Evolutionary conservation across 768 basidiomycete species (phyloP).

Genomic region (Gymnopilus dilepis): DNA sequence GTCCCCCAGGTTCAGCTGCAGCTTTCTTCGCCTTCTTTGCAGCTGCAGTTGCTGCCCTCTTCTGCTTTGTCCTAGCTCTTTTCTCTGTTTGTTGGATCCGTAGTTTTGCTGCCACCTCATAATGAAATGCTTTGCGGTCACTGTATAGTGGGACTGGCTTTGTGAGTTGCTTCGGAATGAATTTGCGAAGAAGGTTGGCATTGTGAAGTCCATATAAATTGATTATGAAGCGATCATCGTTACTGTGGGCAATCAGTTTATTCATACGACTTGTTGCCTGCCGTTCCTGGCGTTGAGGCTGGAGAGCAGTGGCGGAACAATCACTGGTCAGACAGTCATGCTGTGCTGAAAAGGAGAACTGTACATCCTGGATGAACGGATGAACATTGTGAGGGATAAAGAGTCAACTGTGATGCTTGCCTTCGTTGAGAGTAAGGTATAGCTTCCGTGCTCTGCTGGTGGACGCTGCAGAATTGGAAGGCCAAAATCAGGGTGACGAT

Average conservation of each 20-base stretch:
- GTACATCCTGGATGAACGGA: conserved; percentile 12
- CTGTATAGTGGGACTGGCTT: background rate
- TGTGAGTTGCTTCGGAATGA: background rate
- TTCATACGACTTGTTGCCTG: conserved; percentile 2
- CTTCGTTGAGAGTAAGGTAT: background rate
- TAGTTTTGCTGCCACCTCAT: background rate
- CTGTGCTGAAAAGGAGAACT: conserved; percentile 11
- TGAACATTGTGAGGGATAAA: no score
- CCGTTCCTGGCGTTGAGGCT: conserved; percentile 7
- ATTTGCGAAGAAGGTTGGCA: background rate
- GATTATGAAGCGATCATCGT: conserved; percentile 11
- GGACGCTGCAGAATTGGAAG: background rate
- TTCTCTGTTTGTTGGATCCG: background rate
- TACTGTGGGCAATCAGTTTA: conserved; percentile 6
- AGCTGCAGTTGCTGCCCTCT: no score
- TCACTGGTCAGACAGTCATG: conserved; percentile 12
- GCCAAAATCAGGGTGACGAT: background rate
- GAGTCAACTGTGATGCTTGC: background rate
- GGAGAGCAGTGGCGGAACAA: conserved; percentile 9
- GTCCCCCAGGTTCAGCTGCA: no score
- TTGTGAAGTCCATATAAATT: conserved; percentile 8
- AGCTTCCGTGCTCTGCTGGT: background rate
- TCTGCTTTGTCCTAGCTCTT: background rate
- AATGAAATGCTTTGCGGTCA: background rate
- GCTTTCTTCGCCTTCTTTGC: no score